Conservation (phyloP, 2,329 filamentous ascomycete species). For the Fusarium sp. region DNA sequence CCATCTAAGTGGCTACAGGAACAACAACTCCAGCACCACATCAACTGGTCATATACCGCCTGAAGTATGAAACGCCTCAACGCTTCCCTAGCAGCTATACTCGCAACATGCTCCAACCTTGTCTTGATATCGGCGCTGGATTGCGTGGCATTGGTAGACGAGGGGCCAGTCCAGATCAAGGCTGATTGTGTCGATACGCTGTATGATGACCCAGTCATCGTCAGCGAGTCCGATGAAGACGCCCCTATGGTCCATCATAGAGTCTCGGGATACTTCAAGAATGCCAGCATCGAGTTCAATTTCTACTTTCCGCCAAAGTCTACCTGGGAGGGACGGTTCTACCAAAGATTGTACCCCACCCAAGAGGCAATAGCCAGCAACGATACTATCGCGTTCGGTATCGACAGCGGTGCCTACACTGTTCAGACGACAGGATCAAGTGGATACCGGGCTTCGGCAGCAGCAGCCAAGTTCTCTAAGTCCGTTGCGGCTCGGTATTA, state of each 20-base stretch:
- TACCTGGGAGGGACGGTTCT: constrained; percentile 24
- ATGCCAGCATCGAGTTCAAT: constrained; percentile 37
- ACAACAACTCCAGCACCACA: no score
- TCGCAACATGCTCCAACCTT: no score
- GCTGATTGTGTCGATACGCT: constrained; percentile 24
- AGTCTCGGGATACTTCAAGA: constrained; percentile 37
- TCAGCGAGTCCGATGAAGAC: constrained; percentile 17
- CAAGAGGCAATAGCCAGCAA: constrained; percentile 27
- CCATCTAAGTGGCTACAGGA: no score
- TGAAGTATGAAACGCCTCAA: no score
- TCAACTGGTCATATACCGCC: no score
- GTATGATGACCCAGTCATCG: constrained; percentile 27
- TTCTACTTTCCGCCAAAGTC: constrained; percentile 40
- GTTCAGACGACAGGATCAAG: constrained; percentile 15
- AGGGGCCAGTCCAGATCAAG: constrained; percentile 2
- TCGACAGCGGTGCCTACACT: constrained; percentile 28
- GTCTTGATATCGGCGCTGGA: no score
- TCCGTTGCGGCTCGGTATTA: constrained; percentile 27
- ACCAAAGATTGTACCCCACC: constrained; percentile 18
- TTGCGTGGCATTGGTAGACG: no score
- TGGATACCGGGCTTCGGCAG: constrained; percentile 38
- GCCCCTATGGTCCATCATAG: constrained; percentile 24
- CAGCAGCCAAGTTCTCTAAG: constrained; percentile 30
- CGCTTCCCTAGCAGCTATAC: no score
- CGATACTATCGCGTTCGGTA: constrained; percentile 24